Conservation (phyloP, 2,329 filamentous ascomycete species). For the Periconia macrospinosa region DNA sequence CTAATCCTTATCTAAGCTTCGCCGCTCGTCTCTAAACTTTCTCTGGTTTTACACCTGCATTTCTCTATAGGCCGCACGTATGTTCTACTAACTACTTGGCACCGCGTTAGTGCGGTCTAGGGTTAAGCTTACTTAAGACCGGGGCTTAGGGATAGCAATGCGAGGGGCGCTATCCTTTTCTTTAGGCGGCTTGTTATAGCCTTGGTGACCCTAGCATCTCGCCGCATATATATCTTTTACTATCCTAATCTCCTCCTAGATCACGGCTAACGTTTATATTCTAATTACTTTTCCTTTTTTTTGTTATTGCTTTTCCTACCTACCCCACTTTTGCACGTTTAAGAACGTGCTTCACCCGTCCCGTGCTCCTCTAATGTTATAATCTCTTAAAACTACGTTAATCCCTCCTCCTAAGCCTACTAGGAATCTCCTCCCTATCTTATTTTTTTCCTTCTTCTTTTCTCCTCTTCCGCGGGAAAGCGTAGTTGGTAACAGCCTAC, state of each 20-base stretch:
- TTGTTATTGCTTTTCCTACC: not conserved
- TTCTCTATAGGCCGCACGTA: constrained; percentile 42
- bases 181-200: constrained; percentile 37
- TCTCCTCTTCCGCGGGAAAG: no score
- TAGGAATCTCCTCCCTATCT: constrained; percentile 28
- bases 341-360: constrained; percentile 19
- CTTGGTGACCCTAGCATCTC: constrained; percentile 21
- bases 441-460: constrained; percentile 15
- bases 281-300: constrained; percentile 12
- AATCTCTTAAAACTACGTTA: constrained; percentile 23
- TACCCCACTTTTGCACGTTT: not conserved
- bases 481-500: constrained; percentile 3
- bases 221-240: constrained; percentile 12
- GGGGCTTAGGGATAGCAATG: constrained; percentile 11
- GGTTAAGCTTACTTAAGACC: constrained; percentile 7
- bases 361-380: constrained; percentile 3
- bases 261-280: constrained; percentile 13
- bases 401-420: constrained; percentile 16
- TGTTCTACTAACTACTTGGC: constrained; percentile 34
- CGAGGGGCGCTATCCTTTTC: constrained; percentile 32
- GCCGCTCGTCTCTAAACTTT: constrained; percentile 24
- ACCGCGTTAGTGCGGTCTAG: constrained; percentile 19
- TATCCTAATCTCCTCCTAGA: constrained; percentile 13
- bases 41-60: constrained; percentile 35
- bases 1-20: constrained; percentile 10